phyloP scores from a whole-genome alignment of 768 basidiomycete genomes.

The Termitomyces titanicus region DNA sequence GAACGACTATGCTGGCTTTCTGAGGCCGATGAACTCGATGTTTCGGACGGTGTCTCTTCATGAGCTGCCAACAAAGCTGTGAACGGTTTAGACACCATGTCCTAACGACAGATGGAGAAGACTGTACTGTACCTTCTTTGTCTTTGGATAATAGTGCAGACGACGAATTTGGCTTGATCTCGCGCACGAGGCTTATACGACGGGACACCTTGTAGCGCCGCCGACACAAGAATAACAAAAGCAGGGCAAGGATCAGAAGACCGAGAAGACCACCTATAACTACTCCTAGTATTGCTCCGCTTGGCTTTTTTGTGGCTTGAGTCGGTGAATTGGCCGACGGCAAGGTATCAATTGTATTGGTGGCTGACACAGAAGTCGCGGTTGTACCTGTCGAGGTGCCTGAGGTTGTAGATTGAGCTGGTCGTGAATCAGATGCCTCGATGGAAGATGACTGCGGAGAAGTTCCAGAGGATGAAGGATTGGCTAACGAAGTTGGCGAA shows the following conservation, averaged over 20 bases:
- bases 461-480: background rate
- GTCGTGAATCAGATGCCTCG: background rate
- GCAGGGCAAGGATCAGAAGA: background rate
- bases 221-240: constrained; percentile 4
- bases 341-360: background rate
- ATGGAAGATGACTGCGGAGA: background rate
- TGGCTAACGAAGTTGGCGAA: background rate
- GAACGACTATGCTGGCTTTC: background rate
- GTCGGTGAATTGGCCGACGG: background rate
- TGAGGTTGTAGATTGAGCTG: background rate
- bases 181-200: background rate
- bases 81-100: background rate
- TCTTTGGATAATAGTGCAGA: background rate
- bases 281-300: constrained; percentile 3
- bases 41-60: background rate
- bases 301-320: background rate
- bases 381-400: background rate
- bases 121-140: constrained; percentile 1
- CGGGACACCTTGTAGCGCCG: background rate
- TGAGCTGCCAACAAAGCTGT: background rate
- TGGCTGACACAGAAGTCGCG: background rate
- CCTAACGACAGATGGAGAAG: no score
- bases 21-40: background rate
- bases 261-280: constrained; percentile 1
- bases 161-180: background rate